Evolutionary conservation across 805 yeast species (phyloP).

Genomic region (Zygoascus flipseniorum): DNA sequence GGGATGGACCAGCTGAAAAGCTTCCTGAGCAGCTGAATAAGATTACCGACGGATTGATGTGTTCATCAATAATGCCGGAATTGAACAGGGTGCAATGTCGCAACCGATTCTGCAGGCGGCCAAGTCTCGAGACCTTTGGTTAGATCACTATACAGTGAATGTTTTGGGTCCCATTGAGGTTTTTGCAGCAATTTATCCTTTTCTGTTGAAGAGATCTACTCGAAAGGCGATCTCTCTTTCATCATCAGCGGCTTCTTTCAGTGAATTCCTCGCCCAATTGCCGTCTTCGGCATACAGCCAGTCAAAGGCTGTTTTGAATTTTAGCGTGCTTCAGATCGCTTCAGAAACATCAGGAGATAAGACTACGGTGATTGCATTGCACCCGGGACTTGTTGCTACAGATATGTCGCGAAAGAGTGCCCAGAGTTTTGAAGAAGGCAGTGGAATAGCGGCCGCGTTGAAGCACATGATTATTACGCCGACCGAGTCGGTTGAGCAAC

Average conservation of each 20-base stretch:
- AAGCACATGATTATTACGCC: conserved; percentile 12
- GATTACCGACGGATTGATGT: conserved; percentile 21
- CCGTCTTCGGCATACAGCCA: conserved; percentile 28
- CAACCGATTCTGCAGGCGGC: neutral
- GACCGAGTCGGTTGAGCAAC: conserved; percentile 20
- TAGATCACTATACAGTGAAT: conserved; percentile 19
- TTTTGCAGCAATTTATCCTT: conserved; percentile 18
- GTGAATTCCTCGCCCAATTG: conserved; percentile 7
- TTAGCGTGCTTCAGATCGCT: conserved; percentile 23
- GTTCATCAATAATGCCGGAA: conserved; percentile 25
- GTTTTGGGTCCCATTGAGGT: conserved; percentile 21
- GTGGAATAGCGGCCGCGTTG: conserved; percentile 1
- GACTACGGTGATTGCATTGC: conserved; percentile 27
- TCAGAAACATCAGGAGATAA: conserved; percentile 23
- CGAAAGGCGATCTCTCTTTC: conserved; percentile 26
- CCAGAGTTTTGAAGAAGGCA: neutral
- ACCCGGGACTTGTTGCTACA: conserved; percentile 34
- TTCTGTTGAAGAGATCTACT: conserved; percentile 17
- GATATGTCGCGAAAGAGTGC: conserved; percentile 24
- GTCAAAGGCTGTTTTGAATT: conserved; percentile 34
- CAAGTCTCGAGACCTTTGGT: conserved; percentile 2
- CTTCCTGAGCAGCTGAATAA: conserved; percentile 13
- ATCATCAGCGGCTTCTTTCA: conserved; percentile 22
- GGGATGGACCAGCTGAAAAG: conserved; percentile 14
- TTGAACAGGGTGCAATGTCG: conserved; percentile 3